A percentile compares a stretch with the other conserved stretches of the same genome.
phyloP scores from a whole-genome alignment of 257 asterid genomes.

The Agastache rugosa region DNA sequence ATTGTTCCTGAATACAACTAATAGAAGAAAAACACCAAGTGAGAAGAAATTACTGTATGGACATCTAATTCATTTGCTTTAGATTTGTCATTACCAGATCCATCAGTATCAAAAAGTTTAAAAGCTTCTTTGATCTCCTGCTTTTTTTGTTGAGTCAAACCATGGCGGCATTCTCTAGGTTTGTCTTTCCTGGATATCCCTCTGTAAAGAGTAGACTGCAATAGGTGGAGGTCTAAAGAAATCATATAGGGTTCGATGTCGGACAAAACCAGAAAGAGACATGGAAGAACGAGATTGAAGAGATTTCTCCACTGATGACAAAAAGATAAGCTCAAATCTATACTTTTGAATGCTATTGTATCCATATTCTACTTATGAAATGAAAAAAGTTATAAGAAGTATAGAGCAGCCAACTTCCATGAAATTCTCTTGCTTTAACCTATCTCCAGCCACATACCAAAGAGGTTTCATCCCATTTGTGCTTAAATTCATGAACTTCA shows the following conservation, averaged over 20 bases:
- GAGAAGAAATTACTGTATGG: constrained; percentile 13
- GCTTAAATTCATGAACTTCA: constrained; percentile 11
- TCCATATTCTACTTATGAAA: background rate
- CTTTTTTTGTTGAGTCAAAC: constrained; percentile 75
- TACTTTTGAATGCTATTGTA: background rate
- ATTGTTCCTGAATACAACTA: constrained; percentile 64
- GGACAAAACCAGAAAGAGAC: constrained; percentile 15
- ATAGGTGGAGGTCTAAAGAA: constrained; percentile 19
- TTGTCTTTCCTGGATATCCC: constrained; percentile 65
- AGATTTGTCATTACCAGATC: constrained; percentile 67
- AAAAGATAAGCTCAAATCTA: too few relatives aligned
- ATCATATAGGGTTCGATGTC: constrained; percentile 11
- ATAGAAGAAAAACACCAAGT: constrained; percentile 16
- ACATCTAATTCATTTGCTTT: background rate
- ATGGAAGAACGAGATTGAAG: background rate
- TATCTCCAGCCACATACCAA: background rate
- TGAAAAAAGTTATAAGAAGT: background rate
- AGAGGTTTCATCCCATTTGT: background rate
- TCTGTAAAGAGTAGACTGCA: constrained; percentile 63
- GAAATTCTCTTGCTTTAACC: background rate
- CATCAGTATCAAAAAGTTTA: constrained; percentile 89
- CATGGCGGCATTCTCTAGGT: constrained; percentile 78
- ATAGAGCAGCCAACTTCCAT: constrained; percentile 3
- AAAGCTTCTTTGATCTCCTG: constrained; percentile 96
- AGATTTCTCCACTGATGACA: too few relatives aligned